Conservation (phyloP, 805 yeast species). For the Kodamaea kaohsiungensis region DNA sequence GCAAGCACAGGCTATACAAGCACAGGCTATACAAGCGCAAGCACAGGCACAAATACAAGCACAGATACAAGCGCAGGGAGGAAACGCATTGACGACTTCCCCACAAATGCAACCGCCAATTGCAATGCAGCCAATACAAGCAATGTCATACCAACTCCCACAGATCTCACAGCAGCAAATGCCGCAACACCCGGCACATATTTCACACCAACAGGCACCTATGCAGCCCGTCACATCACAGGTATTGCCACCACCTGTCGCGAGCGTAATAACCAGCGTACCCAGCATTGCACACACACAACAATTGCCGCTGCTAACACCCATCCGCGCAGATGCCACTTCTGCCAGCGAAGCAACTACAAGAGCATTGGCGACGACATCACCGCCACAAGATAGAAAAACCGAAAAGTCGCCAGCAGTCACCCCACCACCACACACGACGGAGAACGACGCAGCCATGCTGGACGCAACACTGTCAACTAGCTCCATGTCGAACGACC, state of each 20-base stretch:
- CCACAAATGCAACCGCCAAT: constrained; percentile 11
- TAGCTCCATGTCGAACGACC: constrained; percentile 6
- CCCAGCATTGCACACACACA: background rate
- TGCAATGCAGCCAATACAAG: background rate
- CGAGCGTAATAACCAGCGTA: background rate
- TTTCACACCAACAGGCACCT: background rate
- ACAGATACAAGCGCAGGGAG: background rate
- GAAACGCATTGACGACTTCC: background rate
- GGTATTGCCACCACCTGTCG: background rate
- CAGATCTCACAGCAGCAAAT: background rate
- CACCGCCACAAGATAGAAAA: constrained; percentile 4
- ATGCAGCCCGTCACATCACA: background rate
- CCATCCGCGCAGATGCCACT: constrained; percentile 13
- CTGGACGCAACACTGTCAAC: constrained; percentile 8
- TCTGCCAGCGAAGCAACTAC: constrained; percentile 13
- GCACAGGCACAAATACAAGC: background rate
- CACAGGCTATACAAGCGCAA: constrained; percentile 1
- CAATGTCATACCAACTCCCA: constrained; percentile 5
- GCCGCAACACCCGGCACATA: background rate
- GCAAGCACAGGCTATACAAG: background rate
- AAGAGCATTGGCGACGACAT: constrained; percentile 10
- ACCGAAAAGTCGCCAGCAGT: constrained; percentile 5
- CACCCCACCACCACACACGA: background rate
- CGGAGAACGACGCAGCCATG: constrained; percentile 1
- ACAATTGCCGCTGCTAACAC: constrained; percentile 12